Evolutionary conservation across 108 stramenopile genomes (phyloP).

Genomic region (Parmales sp.): DNA sequence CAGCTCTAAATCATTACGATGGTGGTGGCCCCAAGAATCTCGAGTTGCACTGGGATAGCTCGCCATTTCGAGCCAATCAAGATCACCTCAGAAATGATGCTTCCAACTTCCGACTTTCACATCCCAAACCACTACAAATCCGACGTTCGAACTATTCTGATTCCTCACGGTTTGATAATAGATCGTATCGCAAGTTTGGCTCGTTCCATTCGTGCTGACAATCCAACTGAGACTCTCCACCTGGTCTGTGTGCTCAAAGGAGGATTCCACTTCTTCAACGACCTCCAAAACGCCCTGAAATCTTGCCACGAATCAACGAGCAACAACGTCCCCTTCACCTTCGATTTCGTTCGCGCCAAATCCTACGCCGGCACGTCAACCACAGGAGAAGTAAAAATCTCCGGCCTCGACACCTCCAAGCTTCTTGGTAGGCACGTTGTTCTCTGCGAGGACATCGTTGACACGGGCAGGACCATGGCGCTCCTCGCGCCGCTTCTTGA

Average conservation of each 20-base stretch:
- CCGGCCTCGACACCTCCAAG: slow-evolving; percentile 16
- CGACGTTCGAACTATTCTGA: background rate
- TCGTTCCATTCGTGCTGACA: slow-evolving; percentile 24
- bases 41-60: too few relatives aligned
- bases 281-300: slow-evolving; percentile 19
- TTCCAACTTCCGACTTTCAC: too few relatives aligned
- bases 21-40: too few relatives aligned
- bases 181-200: slow-evolving; percentile 8
- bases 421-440: slow-evolving; percentile 30
- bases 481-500: slow-evolving; percentile 22
- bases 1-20: too few relatives aligned
- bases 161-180: background rate
- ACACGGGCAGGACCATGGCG: slow-evolving; percentile 40
- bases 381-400: slow-evolving; percentile 29
- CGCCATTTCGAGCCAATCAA: too few relatives aligned
- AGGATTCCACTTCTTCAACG: slow-evolving; percentile 32
- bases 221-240: slow-evolving; percentile 25
- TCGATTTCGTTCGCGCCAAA: slow-evolving; percentile 34
- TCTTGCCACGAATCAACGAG: slow-evolving; percentile 16
- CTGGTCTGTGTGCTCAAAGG: slow-evolving; percentile 42
- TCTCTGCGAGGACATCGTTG: slow-evolving; percentile 37
- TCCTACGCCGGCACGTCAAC: slow-evolving; percentile 31
- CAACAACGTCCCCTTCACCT: slow-evolving; percentile 15
- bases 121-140: background rate
- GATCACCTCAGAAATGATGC: too few relatives aligned